Conservation (phyloP, 2,329 filamentous ascomycete genomes). For the Botryotinia narcissicola region DNA sequence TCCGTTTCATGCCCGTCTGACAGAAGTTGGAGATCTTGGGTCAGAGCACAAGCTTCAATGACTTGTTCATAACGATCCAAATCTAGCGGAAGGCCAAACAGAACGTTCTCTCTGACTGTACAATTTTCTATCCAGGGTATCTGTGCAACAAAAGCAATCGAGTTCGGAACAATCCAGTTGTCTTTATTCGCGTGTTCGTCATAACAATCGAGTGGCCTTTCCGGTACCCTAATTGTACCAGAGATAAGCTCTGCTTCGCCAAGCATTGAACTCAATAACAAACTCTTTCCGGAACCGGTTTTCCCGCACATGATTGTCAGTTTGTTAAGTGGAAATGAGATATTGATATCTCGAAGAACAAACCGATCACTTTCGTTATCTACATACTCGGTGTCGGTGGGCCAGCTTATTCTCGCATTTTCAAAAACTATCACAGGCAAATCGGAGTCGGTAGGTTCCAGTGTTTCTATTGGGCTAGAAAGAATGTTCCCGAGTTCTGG, state of each 20-base stretch:
- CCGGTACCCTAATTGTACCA: conserved; percentile 57
- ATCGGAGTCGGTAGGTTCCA: conserved; percentile 40
- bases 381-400: conserved; percentile 22
- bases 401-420: conserved; percentile 66
- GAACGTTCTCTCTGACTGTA: conserved; percentile 70
- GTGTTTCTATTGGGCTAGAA: conserved; percentile 41
- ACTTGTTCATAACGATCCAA: conserved; percentile 65
- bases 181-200: conserved; percentile 57
- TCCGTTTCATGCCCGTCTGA: conserved; percentile 73
- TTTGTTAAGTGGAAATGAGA: conserved; percentile 64
- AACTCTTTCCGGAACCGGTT: conserved; percentile 74
- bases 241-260: conserved; percentile 69
- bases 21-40: conserved; percentile 71
- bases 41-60: conserved; percentile 66
- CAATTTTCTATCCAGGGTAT: conserved; percentile 84
- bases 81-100: conserved; percentile 70
- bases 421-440: conserved; percentile 54
- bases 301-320: conserved; percentile 72
- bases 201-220: conserved; percentile 47
- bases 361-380: conserved; percentile 44
- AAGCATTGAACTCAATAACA: conserved; percentile 69
- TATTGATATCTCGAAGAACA: conserved; percentile 59
- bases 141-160: conserved; percentile 72
- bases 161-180: conserved; percentile 65
- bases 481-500: conserved; percentile 58